Conservation (phyloP, 2,329 filamentous ascomycete species). For the Diplodia mutila region DNA sequence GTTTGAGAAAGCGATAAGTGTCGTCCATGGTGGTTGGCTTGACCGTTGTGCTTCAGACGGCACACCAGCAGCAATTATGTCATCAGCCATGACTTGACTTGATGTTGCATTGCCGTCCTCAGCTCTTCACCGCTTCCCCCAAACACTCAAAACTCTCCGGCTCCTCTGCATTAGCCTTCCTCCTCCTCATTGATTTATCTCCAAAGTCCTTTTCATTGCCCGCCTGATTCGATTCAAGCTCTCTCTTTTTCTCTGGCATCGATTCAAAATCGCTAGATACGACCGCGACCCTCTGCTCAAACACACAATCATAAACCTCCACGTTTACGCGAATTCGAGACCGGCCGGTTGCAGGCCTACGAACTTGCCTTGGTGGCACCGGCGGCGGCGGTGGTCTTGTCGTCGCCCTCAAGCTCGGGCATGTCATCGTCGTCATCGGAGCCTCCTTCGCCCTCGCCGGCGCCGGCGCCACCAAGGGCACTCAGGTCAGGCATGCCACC, state of each 20-base stretch:
- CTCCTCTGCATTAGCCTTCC: background rate
- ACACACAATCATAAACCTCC: background rate
- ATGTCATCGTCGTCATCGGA: conserved; percentile 77
- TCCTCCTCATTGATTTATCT: background rate
- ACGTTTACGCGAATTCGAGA: background rate
- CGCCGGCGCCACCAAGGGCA: conserved; percentile 44
- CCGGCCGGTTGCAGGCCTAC: conserved; percentile 26
- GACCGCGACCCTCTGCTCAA: background rate
- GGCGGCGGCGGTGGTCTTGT: conserved; percentile 23
- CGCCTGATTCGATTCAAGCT: background rate
- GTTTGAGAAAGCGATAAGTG: background rate
- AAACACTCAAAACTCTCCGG: background rate
- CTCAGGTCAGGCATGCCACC: conserved; percentile 46
- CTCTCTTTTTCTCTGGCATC: background rate
- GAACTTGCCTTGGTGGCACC: conserved; percentile 31
- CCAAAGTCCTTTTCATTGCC: conserved; percentile 3
- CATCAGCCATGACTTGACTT: background rate
- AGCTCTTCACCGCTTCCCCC: conserved; percentile 5
- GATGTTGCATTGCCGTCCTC: conserved; percentile 6
- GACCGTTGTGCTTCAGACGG: conserved; percentile 1
- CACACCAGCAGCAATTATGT: conserved; percentile 12
- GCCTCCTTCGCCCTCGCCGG: conserved; percentile 60
- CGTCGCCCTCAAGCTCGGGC: conserved; percentile 65
- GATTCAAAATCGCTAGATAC: conserved; percentile 20
- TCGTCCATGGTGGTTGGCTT: background rate